Percentiles rank a stretch among this genome's conserved stretches.
Conservation (phyloP, 2,329 filamentous ascomycete genomes). For the Tolypocladium pustulatum region DNA sequence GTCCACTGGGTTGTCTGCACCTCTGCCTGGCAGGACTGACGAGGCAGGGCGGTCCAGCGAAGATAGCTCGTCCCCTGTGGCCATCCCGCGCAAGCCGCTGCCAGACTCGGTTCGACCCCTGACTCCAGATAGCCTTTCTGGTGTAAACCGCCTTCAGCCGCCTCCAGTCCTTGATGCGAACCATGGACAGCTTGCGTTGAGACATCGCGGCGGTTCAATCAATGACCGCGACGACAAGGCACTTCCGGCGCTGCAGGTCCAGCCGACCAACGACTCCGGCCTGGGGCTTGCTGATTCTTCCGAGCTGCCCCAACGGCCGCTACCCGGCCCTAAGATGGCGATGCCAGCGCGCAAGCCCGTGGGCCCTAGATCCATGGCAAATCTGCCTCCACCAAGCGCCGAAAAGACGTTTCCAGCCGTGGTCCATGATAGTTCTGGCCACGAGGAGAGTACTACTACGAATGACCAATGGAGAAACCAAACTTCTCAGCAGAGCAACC, state of each 20-base stretch:
- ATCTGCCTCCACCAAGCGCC: background rate
- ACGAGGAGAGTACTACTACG: background rate
- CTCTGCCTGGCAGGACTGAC: conserved; percentile 16
- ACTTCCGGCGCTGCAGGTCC: conserved; percentile 4
- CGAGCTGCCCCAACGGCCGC: conserved; percentile 3
- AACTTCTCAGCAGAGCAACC: background rate
- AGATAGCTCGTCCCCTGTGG: conserved; percentile 28
- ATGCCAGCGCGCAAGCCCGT: conserved; percentile 17
- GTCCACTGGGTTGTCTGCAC: conserved; percentile 37
- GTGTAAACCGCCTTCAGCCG: conserved; percentile 1
- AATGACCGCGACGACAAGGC: conserved; percentile 8
- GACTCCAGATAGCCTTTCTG: conserved; percentile 13
- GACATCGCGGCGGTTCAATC: conserved; percentile 10
- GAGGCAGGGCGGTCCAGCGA: conserved; percentile 30
- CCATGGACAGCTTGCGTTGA: background rate
- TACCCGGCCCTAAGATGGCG: conserved; percentile 6
- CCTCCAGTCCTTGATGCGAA: background rate
- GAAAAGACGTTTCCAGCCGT: background rate
- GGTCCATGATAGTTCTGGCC: background rate
- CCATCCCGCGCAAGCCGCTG: conserved; percentile 44
- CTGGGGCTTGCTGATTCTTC: conserved; percentile 3
- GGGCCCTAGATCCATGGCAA: conserved; percentile 12
- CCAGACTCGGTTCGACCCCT: conserved; percentile 21
- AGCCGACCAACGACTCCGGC: conserved; percentile 3
- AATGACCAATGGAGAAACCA: conserved; percentile 1